A percentile compares a stretch with the other conserved stretches of the same genome.
Conservation (phyloP, 768 basidiomycete species). For the Leccinum imitatum region DNA sequence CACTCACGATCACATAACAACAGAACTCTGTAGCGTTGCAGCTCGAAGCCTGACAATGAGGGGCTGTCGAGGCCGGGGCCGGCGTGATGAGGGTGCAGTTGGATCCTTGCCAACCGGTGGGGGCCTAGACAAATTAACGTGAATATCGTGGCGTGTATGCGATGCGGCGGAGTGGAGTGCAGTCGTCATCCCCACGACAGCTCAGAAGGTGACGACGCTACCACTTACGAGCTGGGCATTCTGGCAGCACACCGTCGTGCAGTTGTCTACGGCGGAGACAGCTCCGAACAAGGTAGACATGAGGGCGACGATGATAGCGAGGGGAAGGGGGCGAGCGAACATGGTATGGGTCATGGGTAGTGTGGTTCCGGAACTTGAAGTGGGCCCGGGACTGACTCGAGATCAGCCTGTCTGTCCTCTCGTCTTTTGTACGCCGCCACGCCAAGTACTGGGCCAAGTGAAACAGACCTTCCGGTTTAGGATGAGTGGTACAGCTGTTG, state of each 20-base stretch:
- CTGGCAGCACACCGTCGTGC: conserved; percentile 3
- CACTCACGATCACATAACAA: conserved; percentile 7
- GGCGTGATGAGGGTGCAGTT: background rate
- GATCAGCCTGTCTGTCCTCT: background rate
- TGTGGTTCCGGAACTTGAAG: background rate
- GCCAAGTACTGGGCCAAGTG: background rate
- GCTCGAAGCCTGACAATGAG: background rate
- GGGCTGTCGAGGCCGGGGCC: background rate
- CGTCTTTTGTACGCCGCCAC: background rate
- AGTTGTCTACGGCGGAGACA: background rate
- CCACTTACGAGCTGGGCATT: background rate
- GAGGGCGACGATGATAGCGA: conserved; percentile 1
- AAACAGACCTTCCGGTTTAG: background rate
- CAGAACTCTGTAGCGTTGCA: conserved; percentile 8
- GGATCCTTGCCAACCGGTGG: conserved; percentile 1
- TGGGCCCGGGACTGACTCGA: background rate
- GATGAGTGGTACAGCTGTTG: background rate
- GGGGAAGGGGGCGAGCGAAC: conserved; percentile 2
- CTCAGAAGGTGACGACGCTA: background rate
- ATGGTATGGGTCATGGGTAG: background rate
- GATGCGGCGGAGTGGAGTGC: background rate
- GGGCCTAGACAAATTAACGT: background rate
- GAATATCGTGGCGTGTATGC: background rate
- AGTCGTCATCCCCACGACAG: background rate
- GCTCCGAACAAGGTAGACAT: background rate